A percentile compares a stretch with the other conserved stretches of the same genome.
phyloP scores from a whole-genome alignment of 2,329 filamentous ascomycete species.

The Neonectria neomacrospora region DNA sequence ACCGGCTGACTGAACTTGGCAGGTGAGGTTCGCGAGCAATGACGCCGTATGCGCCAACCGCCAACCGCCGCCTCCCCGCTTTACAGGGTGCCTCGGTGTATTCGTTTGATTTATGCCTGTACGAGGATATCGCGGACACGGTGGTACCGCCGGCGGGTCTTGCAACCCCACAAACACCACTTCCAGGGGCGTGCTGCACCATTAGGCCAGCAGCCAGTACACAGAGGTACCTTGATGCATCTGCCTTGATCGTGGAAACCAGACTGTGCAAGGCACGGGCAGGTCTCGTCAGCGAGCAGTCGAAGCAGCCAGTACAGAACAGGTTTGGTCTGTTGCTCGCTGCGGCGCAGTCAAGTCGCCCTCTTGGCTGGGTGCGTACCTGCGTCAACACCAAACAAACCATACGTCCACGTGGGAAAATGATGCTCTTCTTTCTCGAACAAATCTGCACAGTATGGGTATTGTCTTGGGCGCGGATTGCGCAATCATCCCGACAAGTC shows the following conservation, averaged over 20 bases:
- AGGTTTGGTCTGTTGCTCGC: background rate
- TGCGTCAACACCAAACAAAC: slow-evolving; percentile 35
- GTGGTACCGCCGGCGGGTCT: slow-evolving; percentile 30
- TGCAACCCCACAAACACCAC: slow-evolving; percentile 26
- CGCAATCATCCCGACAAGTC: slow-evolving; percentile 19
- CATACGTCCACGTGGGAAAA: slow-evolving; percentile 37
- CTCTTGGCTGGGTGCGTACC: slow-evolving; percentile 32
- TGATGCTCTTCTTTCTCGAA: slow-evolving; percentile 30
- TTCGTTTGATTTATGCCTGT: slow-evolving; percentile 5
- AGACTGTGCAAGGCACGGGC: slow-evolving; percentile 15
- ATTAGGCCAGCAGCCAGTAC: slow-evolving; percentile 1
- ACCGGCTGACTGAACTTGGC: background rate
- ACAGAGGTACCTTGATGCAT: slow-evolving; percentile 17
- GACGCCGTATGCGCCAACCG: slow-evolving; percentile 32
- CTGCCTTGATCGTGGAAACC: background rate
- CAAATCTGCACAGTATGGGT: background rate
- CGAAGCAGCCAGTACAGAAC: background rate
- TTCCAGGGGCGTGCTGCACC: slow-evolving; percentile 14
- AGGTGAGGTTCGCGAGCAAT: slow-evolving; percentile 12
- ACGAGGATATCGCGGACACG: slow-evolving; percentile 18
- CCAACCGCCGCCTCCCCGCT: slow-evolving; percentile 32
- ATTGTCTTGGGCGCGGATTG: background rate
- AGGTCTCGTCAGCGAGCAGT: background rate
- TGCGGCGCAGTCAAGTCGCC: background rate
- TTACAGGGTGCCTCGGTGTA: slow-evolving; percentile 22